These are phyloP conservation scores for Cutaneotrichosporon mucoides DNA, from an alignment of 1,284 basidiomycete species.

Conservation along the genomic window DNA sequence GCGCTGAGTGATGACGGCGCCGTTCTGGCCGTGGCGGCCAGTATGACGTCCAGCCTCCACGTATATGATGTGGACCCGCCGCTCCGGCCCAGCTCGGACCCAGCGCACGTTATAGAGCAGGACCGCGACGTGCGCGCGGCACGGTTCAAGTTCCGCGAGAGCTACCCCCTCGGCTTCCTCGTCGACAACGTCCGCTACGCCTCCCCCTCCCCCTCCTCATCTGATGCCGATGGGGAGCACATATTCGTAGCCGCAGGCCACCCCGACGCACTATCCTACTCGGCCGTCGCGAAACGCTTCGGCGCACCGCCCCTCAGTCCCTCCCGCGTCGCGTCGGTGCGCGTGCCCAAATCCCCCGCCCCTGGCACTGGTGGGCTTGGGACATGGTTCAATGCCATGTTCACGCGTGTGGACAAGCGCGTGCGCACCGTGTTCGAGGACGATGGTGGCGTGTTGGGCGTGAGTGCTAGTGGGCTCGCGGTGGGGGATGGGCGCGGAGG, in stretches of 20 bases:
- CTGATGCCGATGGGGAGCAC: not conserved
- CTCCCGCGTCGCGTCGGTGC: slow-evolving; percentile 1
- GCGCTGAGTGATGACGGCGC: slow-evolving; percentile 4
- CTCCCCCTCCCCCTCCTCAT: not conserved
- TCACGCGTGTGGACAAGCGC: slow-evolving; percentile 3
- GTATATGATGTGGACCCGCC: slow-evolving; percentile 11
- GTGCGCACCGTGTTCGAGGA: slow-evolving; percentile 10
- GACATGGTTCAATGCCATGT: slow-evolving; percentile 2
- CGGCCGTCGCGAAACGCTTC: not conserved
- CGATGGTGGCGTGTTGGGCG: not conserved
- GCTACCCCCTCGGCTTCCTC: slow-evolving; percentile 7
- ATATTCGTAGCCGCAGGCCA: slow-evolving; percentile 11
- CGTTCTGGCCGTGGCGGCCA: slow-evolving; percentile 4
- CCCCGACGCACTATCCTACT: not conserved
- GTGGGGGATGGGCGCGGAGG: not conserved
- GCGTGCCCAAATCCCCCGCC: not conserved
- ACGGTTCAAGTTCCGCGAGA: slow-evolving; percentile 6
- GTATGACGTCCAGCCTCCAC: slow-evolving; percentile 2
- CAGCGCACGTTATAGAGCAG: too few relatives aligned
- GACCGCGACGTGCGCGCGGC: not conserved
- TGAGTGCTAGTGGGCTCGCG: not conserved
- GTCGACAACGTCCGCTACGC: slow-evolving; percentile 12
- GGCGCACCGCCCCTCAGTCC: not conserved
- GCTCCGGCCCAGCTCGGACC: not conserved
- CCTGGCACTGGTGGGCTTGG: not conserved